Conservation (phyloP, 2,329 filamentous ascomycete species). For the Pyrenophora seminiperda region DNA sequence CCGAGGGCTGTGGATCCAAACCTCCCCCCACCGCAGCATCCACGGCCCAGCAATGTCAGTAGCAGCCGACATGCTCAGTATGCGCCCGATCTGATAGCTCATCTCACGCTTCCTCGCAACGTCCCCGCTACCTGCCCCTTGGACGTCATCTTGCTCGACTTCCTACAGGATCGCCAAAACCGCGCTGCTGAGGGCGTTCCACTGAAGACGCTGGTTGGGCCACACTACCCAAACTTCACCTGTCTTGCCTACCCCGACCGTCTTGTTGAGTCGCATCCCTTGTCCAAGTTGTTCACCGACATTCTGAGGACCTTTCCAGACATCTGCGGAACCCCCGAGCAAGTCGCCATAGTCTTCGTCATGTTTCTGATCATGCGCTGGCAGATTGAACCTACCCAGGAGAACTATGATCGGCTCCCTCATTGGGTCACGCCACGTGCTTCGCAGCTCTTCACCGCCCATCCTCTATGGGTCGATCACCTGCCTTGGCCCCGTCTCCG, state of each 20-base stretch:
- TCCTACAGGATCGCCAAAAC: constrained; percentile 70
- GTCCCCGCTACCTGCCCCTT: constrained; percentile 73
- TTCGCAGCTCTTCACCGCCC: constrained; percentile 68
- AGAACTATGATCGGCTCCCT: constrained; percentile 79
- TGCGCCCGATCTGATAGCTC: constrained; percentile 38
- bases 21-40: constrained; percentile 53
- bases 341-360: constrained; percentile 78
- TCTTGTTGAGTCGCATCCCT: constrained; percentile 68
- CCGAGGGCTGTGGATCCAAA: constrained; percentile 36
- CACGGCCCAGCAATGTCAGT: constrained; percentile 28
- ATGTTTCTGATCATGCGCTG: constrained; percentile 87
- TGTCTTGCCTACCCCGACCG: constrained; percentile 75
- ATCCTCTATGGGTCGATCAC: constrained; percentile 84
- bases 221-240: constrained; percentile 78
- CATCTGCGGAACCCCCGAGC: constrained; percentile 77
- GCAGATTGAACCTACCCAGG: constrained; percentile 77
- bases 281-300: constrained; percentile 85
- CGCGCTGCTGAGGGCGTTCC: constrained; percentile 69
- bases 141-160: constrained; percentile 79
- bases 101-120: constrained; percentile 57
- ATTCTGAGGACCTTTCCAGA: constrained; percentile 84
- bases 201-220: constrained; percentile 70
- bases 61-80: constrained; percentile 33
- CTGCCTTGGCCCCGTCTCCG: constrained; percentile 80
- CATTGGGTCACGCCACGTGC: constrained; percentile 71